These are phyloP conservation scores for Ganoderma sp. DNA, from an alignment of 1,284 basidiomycete genomes.

Conservation along the genomic window DNA sequence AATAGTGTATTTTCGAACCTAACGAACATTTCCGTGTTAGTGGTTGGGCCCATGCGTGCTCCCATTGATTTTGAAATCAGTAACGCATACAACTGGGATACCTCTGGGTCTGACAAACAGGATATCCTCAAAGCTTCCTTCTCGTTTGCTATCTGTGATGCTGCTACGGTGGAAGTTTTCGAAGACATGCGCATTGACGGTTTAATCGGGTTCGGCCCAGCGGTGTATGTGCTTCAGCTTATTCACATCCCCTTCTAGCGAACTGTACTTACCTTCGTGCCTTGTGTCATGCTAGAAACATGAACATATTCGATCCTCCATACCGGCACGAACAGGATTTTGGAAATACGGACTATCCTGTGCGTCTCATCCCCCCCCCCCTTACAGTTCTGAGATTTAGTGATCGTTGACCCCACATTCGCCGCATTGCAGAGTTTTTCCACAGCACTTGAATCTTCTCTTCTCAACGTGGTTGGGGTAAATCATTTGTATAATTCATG, in stretches of 20 bases:
- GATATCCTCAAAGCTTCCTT: not conserved
- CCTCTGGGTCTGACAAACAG: not conserved
- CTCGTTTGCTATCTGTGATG: not conserved
- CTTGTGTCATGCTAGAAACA: not conserved
- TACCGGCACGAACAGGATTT: not conserved
- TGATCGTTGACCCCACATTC: not conserved
- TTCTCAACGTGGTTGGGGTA: not conserved
- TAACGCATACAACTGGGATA: not conserved
- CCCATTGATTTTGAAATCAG: not conserved
- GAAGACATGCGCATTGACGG: not conserved
- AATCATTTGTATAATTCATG: not conserved
- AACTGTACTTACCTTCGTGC: not conserved
- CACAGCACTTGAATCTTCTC: not conserved
- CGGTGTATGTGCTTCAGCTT: not conserved
- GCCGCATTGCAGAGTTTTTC: not conserved
- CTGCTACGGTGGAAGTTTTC: not conserved
- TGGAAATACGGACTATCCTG: not conserved
- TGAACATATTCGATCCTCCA: not conserved
- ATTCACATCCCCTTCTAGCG: not conserved
- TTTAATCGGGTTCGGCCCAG: not conserved
- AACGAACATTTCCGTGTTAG: not conserved
- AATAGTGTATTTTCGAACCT: not conserved
- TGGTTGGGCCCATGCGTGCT: not conserved
- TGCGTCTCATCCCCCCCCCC: not conserved
- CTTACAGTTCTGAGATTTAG: too few species aligned